A percentile compares a stretch with the other conserved stretches of the same genome.
Conservation (phyloP, 345 rosid species). For the Moricandia moricandioides region DNA sequence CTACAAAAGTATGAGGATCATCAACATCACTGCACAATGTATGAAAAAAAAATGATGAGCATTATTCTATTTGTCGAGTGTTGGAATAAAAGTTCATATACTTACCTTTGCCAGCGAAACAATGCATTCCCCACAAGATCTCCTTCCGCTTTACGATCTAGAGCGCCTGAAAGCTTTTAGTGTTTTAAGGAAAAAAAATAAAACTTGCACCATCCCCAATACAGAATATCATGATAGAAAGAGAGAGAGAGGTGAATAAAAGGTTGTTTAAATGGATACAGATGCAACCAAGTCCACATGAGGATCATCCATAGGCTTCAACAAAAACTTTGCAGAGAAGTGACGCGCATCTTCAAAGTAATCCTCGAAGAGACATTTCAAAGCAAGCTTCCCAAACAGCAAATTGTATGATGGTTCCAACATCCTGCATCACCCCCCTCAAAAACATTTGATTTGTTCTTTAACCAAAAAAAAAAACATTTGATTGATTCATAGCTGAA, state of each 20-base stretch:
- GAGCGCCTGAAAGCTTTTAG: slow-evolving; percentile 64
- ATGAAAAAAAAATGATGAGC: neutral
- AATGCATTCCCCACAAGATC: slow-evolving; percentile 60
- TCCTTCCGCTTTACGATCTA: slow-evolving; percentile 57
- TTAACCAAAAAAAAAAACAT: too few species aligned
- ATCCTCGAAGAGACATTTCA: slow-evolving; percentile 77
- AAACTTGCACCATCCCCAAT: neutral
- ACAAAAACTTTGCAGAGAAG: slow-evolving; percentile 62
- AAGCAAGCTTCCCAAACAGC: slow-evolving; percentile 79
- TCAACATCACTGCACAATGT: slow-evolving; percentile 61
- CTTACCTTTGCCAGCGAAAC: slow-evolving; percentile 85
- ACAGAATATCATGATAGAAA: neutral
- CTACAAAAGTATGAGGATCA: slow-evolving; percentile 92
- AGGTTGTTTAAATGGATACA: slow-evolving; percentile 45
- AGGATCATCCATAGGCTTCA: slow-evolving; percentile 91
- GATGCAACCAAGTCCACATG: slow-evolving; percentile 87
- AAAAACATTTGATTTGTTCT: neutral
- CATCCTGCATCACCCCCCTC: slow-evolving; percentile 57
- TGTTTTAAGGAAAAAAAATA: slow-evolving; percentile 25
- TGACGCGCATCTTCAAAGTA: slow-evolving; percentile 75
- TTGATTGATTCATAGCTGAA: neutral
- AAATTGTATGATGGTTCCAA: slow-evolving; percentile 74
- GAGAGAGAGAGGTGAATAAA: neutral
- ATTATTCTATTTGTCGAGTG: neutral
- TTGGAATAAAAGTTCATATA: neutral